phyloP scores from a whole-genome alignment of 2,329 filamentous ascomycete genomes.

The Calycina herbarum region DNA sequence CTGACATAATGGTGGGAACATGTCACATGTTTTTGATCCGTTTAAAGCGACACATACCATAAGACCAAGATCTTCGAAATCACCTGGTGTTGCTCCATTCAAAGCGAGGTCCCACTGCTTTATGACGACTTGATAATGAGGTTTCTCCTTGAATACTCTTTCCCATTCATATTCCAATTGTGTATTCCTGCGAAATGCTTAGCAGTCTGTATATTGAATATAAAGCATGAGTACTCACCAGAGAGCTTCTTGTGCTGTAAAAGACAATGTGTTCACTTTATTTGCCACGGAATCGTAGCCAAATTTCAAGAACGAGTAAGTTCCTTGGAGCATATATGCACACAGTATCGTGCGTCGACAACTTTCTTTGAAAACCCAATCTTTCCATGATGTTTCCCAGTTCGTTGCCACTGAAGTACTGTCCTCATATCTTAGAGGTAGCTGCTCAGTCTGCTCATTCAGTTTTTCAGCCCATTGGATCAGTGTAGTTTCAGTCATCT shows the following conservation, averaged over 20 bases:
- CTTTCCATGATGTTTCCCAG: not conserved
- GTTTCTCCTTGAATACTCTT: not conserved
- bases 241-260: not conserved
- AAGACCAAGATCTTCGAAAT: slow-evolving; percentile 6
- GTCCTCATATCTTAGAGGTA: not conserved
- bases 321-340: slow-evolving; percentile 3
- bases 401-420: not conserved
- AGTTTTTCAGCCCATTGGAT: slow-evolving; percentile 3
- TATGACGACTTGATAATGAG: not conserved
- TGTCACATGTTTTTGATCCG: not conserved
- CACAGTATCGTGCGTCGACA: not conserved
- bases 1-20: no score
- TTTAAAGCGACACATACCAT: not conserved
- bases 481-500: not conserved
- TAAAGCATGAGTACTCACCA: not conserved
- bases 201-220: not conserved
- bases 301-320: slow-evolving; percentile 5
- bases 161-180: not conserved
- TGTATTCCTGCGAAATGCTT: not conserved
- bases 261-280: not conserved
- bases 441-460: not conserved
- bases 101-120: slow-evolving; percentile 5
- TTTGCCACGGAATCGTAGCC: not conserved
- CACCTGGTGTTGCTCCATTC: not conserved
- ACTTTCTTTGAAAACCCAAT: not conserved